Conservation (phyloP, 768 basidiomycete species). For the Serendipita sp. region DNA sequence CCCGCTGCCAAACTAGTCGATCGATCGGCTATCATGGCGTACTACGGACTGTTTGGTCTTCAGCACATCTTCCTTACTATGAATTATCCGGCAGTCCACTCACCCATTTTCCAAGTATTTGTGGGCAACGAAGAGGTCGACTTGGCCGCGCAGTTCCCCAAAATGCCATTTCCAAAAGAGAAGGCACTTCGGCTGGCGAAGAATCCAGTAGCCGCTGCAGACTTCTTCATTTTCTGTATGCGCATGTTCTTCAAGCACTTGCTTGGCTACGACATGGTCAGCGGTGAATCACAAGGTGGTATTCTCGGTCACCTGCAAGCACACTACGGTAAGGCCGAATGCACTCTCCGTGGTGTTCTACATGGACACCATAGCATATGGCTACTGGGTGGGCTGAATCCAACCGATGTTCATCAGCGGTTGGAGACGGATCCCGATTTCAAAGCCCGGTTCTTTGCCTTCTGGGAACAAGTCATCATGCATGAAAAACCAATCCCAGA, state of each 20-base stretch:
- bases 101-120: conserved; percentile 20
- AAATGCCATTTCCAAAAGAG: conserved; percentile 8
- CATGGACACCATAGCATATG: conserved; percentile 23
- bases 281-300: conserved; percentile 13
- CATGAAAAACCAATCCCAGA: conserved; percentile 19
- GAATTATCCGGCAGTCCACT: conserved; percentile 15
- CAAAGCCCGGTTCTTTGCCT: conserved; percentile 17
- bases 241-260: conserved; percentile 15
- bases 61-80: conserved; percentile 18
- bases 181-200: conserved; percentile 16
- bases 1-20: conserved; percentile 16
- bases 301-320: conserved; percentile 20
- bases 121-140: conserved; percentile 14
- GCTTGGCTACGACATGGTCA: conserved; percentile 18
- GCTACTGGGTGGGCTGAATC: conserved; percentile 19
- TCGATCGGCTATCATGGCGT: conserved; percentile 16
- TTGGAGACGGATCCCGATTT: conserved; percentile 12
- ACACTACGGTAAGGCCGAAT: conserved; percentile 18
- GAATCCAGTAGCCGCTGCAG: conserved; percentile 23
- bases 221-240: conserved; percentile 20
- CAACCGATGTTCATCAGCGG: conserved; percentile 17
- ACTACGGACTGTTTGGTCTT: conserved; percentile 19
- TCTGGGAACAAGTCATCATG: conserved; percentile 20
- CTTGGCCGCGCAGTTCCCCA: conserved; percentile 12
- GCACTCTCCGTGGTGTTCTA: conserved; percentile 16